A percentile compares a stretch with the other conserved stretches of the same genome.
These are phyloP conservation scores for Abelmoschus esculentus DNA, from an alignment of 345 rosid species.

Conservation along the genomic window DNA sequence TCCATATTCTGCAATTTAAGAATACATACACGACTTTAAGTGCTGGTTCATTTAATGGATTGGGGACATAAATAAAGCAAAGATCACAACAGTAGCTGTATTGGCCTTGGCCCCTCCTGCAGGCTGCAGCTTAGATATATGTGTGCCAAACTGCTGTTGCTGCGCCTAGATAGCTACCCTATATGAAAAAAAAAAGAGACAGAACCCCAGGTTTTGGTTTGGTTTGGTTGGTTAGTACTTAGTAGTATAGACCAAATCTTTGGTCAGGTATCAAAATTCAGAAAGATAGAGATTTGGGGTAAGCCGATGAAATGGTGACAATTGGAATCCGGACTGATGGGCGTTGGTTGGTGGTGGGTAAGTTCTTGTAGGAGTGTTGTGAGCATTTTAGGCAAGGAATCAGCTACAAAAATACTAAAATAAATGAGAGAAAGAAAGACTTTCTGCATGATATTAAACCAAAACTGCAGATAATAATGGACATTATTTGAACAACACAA, in stretches of 20 bases:
- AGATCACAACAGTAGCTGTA: neutral
- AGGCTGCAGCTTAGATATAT: too few relatives aligned
- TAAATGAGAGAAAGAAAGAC: neutral
- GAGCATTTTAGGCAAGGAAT: neutral
- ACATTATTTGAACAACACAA: neutral
- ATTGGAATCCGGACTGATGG: neutral
- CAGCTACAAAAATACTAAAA: neutral
- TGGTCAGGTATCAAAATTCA: constrained; percentile 3
- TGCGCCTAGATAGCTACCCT: neutral
- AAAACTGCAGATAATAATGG: neutral
- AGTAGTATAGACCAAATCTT: constrained; percentile 7
- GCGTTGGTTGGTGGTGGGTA: neutral
- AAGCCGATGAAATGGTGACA: constrained; percentile 2
- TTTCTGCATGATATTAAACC: neutral
- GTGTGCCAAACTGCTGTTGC: neutral
- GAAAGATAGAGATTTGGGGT: neutral
- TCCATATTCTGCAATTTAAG: constrained; percentile 11
- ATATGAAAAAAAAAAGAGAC: neutral
- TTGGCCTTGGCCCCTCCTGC: neutral
- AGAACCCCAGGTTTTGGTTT: neutral
- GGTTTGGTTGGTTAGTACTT: neutral
- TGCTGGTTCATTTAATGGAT: neutral
- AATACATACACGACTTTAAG: constrained; percentile 2
- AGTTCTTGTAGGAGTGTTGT: neutral
- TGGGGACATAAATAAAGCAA: neutral